Evolutionary conservation across 73 alveolate species (phyloP).

Genomic region (Halteria grandinella): DNA sequence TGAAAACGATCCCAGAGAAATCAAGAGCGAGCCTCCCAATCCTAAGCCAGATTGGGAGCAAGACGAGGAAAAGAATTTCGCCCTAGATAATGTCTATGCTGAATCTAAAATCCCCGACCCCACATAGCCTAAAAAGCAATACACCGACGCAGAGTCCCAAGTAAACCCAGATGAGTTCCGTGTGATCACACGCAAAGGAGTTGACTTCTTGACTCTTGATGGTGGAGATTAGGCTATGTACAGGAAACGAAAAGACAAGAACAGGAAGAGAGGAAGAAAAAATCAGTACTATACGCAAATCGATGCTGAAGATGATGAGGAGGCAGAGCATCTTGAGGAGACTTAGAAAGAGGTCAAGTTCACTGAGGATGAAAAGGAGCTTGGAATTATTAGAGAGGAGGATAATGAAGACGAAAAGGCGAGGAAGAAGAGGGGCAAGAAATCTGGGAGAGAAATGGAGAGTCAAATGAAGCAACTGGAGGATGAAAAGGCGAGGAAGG

Average conservation of each 20-base stretch:
- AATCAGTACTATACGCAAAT: neutral
- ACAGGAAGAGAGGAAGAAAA: neutral
- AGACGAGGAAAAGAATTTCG: too few species aligned
- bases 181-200: too few species aligned
- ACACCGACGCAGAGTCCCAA: too few species aligned
- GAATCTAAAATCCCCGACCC: conserved; percentile 1
- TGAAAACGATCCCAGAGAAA: too few species aligned
- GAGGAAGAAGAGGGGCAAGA: neutral
- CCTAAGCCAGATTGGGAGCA: too few species aligned
- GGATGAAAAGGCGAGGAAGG: neutral
- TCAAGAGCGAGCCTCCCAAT: too few species aligned
- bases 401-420: conserved; percentile 6
- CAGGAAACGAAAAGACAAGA: neutral
- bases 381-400: neutral
- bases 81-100: too few species aligned
- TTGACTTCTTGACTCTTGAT: neutral
- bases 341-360: too few species aligned
- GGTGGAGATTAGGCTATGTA: too few species aligned
- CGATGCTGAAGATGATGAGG: conserved; percentile 7
- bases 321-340: neutral
- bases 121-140: neutral
- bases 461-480: too few species aligned
- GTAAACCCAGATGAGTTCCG: too few species aligned
- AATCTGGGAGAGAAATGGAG: neutral
- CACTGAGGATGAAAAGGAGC: neutral